Percentiles rank a stretch among this genome's conserved stretches.
Evolutionary conservation across 148 eudicot species (phyloP).

Genomic region (Suaeda aralocaspica): DNA sequence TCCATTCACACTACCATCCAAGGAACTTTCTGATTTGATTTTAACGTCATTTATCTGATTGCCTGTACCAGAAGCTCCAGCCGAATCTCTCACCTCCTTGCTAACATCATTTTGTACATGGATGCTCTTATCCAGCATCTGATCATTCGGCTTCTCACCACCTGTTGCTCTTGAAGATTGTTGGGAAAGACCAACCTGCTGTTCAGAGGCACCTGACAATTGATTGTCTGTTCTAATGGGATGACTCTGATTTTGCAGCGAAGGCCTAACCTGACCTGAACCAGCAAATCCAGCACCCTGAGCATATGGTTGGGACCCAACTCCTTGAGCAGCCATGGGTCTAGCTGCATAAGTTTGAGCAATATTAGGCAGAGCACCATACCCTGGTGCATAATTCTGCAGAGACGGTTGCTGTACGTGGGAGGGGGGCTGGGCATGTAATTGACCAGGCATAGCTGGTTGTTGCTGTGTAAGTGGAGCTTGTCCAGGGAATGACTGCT

Average conservation of each 20-base stretch:
- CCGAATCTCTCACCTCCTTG: constrained; percentile 36
- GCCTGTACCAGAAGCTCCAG: constrained; percentile 23
- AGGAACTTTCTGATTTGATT: constrained; percentile 31
- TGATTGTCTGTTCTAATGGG: constrained; percentile 23
- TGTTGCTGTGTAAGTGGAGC: constrained; percentile 36
- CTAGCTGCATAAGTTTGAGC: constrained; percentile 46
- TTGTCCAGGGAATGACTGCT: constrained; percentile 44
- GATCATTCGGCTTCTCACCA: constrained; percentile 34
- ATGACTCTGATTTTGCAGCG: constrained; percentile 45
- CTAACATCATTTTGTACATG: constrained; percentile 26
- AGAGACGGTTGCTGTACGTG: constrained; percentile 32
- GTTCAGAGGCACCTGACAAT: constrained; percentile 29
- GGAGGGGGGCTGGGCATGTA: constrained; percentile 39
- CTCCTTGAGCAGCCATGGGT: constrained; percentile 45
- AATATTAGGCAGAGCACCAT: constrained; percentile 40
- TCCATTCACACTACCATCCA: constrained; percentile 28
- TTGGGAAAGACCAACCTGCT: constrained; percentile 34
- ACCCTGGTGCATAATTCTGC: constrained; percentile 33
- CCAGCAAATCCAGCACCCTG: constrained; percentile 40
- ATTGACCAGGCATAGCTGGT: constrained; percentile 37
- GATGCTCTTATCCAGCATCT: constrained; percentile 17
- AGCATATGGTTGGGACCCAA: constrained; percentile 39
- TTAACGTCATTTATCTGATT: constrained; percentile 27
- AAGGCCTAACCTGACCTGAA: constrained; percentile 49
- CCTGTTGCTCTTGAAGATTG: constrained; percentile 24